Percentiles rank a stretch among this genome's conserved stretches.
Conservation (phyloP, 106 monocot genomes). For the Hemerocallis citrina region DNA sequence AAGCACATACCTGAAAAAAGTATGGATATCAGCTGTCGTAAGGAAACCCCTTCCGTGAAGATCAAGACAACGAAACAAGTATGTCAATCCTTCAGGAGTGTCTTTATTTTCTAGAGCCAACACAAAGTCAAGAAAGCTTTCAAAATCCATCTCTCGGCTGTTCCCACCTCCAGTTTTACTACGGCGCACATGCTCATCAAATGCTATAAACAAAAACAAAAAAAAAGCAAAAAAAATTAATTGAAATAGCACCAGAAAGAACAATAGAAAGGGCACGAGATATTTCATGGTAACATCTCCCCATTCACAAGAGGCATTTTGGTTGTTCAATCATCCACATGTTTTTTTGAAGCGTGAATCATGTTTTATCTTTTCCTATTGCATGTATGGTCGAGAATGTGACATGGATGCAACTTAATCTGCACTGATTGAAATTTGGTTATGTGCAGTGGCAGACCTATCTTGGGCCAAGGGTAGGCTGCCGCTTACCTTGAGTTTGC, state of each 20-base stretch:
- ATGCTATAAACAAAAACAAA: slow-evolving; percentile 43
- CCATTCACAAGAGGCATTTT: no score
- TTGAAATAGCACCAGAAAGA: no score
- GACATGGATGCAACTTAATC: neutral
- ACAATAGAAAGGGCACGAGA: neutral
- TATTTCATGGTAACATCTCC: no score
- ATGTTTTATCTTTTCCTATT: no score
- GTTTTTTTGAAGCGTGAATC: no score
- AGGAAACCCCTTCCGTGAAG: slow-evolving; percentile 91
- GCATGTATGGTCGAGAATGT: neutral
- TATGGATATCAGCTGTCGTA: slow-evolving; percentile 92
- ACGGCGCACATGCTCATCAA: slow-evolving; percentile 96
- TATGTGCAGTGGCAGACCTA: no score
- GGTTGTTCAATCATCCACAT: no score
- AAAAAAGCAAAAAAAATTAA: neutral
- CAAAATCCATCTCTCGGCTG: slow-evolving; percentile 96
- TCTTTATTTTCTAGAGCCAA: slow-evolving; percentile 98
- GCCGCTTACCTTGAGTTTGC: no score
- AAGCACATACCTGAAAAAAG: slow-evolving; percentile 70
- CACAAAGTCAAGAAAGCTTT: slow-evolving; percentile 98
- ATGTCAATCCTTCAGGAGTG: slow-evolving; percentile 88
- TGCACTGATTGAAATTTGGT: no score
- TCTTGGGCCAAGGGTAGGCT: no score
- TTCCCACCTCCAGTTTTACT: slow-evolving; percentile 84
- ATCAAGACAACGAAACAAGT: slow-evolving; percentile 90